Evolutionary conservation across 371 early-diverging fungal species (phyloP).

Genomic region (Dinochytrium kinnereticum): DNA sequence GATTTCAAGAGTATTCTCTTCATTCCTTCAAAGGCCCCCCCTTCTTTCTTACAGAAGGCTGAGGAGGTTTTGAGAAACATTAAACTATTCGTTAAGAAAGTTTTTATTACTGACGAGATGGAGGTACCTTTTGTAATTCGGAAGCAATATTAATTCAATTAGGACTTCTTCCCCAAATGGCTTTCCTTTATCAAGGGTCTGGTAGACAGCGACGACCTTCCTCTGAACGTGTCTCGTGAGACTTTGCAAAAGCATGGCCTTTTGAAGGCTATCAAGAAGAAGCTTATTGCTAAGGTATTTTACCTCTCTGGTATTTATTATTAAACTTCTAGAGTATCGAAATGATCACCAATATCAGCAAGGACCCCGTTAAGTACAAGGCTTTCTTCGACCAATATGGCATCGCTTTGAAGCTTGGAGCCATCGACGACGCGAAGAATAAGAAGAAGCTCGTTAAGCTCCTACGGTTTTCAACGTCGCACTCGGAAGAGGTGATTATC

Average conservation of each 20-base stretch:
- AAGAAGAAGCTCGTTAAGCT: slow-evolving; percentile 77
- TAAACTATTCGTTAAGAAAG: slow-evolving; percentile 90
- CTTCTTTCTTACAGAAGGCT: slow-evolving; percentile 67
- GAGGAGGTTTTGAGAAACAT: slow-evolving; percentile 71
- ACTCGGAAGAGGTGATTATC: slow-evolving; percentile 4
- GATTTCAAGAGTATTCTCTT: slow-evolving; percentile 87
- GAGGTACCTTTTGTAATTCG: slow-evolving; percentile 68
- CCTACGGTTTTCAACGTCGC: slow-evolving; percentile 75
- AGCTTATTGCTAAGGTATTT: slow-evolving; percentile 74
- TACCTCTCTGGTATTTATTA: background rate
- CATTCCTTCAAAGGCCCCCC: slow-evolving; percentile 75
- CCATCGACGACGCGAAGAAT: slow-evolving; percentile 73
- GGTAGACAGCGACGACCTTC: slow-evolving; percentile 92
- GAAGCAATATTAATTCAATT: background rate
- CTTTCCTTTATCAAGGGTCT: slow-evolving; percentile 71
- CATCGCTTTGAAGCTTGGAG: slow-evolving; percentile 79
- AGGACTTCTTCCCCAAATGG: slow-evolving; percentile 75
- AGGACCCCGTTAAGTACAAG: slow-evolving; percentile 76
- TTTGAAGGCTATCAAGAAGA: slow-evolving; percentile 82
- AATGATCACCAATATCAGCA: slow-evolving; percentile 73
- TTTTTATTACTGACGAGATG: slow-evolving; percentile 94
- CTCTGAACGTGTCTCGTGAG: slow-evolving; percentile 96
- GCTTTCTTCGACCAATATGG: slow-evolving; percentile 79
- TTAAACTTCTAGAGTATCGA: slow-evolving; percentile 62
- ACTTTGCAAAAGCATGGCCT: slow-evolving; percentile 85